Base-by-base conservation (phyloP, 176 grass and related monocot genomes). In the Elaeis guineensis region DNA sequence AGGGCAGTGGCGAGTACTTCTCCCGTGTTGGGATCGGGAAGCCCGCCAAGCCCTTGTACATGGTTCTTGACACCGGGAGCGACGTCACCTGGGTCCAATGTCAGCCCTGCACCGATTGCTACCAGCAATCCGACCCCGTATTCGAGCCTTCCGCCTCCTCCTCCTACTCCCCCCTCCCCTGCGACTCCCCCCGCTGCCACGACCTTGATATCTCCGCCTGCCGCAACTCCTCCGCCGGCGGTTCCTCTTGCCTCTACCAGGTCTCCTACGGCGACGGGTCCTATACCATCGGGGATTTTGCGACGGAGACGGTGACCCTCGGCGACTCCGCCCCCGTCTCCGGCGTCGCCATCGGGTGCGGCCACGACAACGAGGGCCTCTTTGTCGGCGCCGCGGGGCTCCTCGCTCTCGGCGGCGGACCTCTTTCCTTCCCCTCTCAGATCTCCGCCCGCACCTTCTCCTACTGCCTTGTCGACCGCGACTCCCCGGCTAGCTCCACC, bases 1-100 rank as follows among this genome's bases (percentile, higher is more conserved):
- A 83, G 32, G 93, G 93, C 16, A 97, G 87, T 78, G 87, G 93
- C 2, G 93, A 97, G 81, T 97, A 97, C 84, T 92, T 97, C 84
- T 97, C 93, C 0, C 87, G 84, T 0, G 60, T 98, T 1, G 87
- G 93, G 0, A 23, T 98, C 4, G 93, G 93, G 3, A 83, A 59
- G 12, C 93, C 93, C 0, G 66, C 84, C 3, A 79, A 74, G 73
- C 55, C 83, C 57, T 70, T 92, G 3, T 98, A 89, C 77, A 72
- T 98, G 82, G 93, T 98, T 25, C 82, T 98, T 0, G 93, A 98
- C 76, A 98, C 93, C 17, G 93, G 93, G 14, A 98, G 93, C 71
- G 93, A 98, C 70, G 88, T 98, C 0, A 98, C 81, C 14, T 98
- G 93, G 93, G 61, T 92, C 19, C 93, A 98, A 72, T 98, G 93